A percentile compares a stretch with the other conserved stretches of the same genome.
Evolutionary conservation across 768 basidiomycete species (phyloP).

Genomic region (Mycena albidolilacea): DNA sequence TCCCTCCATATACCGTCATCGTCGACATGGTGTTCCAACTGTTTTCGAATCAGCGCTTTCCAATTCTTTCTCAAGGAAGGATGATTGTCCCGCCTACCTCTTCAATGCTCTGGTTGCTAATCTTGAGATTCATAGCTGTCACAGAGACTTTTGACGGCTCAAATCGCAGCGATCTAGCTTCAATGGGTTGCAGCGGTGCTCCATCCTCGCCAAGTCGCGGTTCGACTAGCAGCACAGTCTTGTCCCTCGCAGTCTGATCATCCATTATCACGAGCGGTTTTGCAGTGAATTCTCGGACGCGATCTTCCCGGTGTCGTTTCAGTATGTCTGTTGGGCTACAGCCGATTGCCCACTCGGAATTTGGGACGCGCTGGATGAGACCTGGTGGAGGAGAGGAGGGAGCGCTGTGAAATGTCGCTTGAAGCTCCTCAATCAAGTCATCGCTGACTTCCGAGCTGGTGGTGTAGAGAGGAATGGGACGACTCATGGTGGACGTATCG

Average conservation of each 20-base stretch:
- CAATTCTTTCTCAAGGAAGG: background rate
- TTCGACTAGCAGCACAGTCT: constrained; percentile 12
- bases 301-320: constrained; percentile 12
- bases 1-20: too few relatives aligned
- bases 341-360: constrained; percentile 13
- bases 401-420: constrained; percentile 12
- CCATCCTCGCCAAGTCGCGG: constrained; percentile 18
- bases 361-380: constrained; percentile 12
- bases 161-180: constrained; percentile 1
- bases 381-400: constrained; percentile 16
- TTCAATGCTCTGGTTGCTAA: constrained; percentile 18
- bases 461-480: constrained; percentile 10
- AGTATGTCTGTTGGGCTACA: constrained; percentile 13
- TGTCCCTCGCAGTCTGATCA: background rate
- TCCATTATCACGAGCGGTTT: constrained; percentile 1
- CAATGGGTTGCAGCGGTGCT: background rate
- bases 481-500: too few relatives aligned
- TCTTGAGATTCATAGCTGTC: constrained; percentile 10
- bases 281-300: constrained; percentile 15
- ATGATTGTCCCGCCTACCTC: background rate
- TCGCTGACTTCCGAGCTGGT: constrained; percentile 13
- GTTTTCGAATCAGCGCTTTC: too few relatives aligned
- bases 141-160: constrained; percentile 15
- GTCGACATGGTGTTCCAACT: too few relatives aligned
- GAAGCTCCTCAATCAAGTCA: constrained; percentile 16